phyloP scores from a whole-genome alignment of 257 asterid species.

The Scutellaria minor region DNA sequence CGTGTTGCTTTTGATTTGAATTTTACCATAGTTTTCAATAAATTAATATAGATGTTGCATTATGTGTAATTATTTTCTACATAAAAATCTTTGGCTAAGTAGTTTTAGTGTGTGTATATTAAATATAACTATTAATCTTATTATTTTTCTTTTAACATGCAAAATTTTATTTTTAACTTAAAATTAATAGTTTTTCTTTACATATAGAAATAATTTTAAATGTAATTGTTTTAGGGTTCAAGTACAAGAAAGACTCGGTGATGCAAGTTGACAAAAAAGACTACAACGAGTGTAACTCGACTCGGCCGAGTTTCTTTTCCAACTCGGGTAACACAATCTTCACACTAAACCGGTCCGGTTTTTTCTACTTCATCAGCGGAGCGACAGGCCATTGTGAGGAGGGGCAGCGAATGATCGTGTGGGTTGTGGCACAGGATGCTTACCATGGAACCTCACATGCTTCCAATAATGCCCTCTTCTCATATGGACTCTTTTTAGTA shows the following conservation, averaged over 20 bases:
- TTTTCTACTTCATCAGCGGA: slow-evolving; percentile 75
- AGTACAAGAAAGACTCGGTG: slow-evolving; percentile 77
- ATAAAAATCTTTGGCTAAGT: too few relatives aligned
- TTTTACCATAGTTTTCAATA: too few relatives aligned
- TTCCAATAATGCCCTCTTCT: slow-evolving; percentile 25
- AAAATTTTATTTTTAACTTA: too few relatives aligned
- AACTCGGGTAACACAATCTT: slow-evolving; percentile 59
- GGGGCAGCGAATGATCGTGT: slow-evolving; percentile 68
- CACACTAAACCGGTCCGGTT: slow-evolving; percentile 57
- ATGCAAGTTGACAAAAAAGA: slow-evolving; percentile 65
- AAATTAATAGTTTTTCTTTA: too few relatives aligned
- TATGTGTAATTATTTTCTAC: too few relatives aligned
- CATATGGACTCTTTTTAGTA: slow-evolving; percentile 5
- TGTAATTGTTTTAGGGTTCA: slow-evolving; percentile 48
- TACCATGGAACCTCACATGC: slow-evolving; percentile 24
- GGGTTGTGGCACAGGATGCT: slow-evolving; percentile 54
- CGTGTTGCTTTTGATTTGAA: too few relatives aligned
- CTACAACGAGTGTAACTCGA: slow-evolving; percentile 64
- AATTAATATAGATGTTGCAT: too few relatives aligned
- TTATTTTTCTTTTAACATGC: too few relatives aligned
- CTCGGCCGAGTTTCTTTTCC: slow-evolving; percentile 61
- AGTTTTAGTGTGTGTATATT: too few relatives aligned
- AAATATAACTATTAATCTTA: too few relatives aligned
- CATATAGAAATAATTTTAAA: too few relatives aligned
- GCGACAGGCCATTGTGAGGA: slow-evolving; percentile 66